Conservation (phyloP, 176 grass and related monocot species). For the Otatea glauca region DNA sequence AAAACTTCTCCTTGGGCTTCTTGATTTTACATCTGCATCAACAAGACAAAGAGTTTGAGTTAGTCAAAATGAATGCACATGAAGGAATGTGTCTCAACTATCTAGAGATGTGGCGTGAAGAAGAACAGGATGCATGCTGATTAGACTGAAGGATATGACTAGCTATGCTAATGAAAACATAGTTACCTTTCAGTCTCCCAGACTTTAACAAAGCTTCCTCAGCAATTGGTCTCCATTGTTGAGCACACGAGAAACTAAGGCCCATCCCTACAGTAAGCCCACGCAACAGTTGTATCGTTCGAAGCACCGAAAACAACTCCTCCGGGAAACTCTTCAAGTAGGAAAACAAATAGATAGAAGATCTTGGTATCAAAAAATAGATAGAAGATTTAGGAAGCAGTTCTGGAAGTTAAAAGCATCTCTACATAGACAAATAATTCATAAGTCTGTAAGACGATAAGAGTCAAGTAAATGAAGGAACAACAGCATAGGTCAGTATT, state of each 20-base stretch:
- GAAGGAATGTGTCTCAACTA: background rate
- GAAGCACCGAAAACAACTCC: constrained; percentile 80
- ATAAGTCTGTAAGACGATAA: background rate
- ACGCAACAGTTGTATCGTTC: constrained; percentile 88
- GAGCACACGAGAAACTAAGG: constrained; percentile 76
- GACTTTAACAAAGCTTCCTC: constrained; percentile 81
- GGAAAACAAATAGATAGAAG: constrained; percentile 3
- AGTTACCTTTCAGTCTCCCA: constrained; percentile 71
- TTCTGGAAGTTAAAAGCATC: constrained; percentile 24
- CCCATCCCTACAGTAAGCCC: constrained; percentile 89
- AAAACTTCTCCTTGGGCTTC: constrained; percentile 42
- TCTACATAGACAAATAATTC: background rate
- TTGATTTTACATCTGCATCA: constrained; percentile 44
- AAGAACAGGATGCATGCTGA: background rate
- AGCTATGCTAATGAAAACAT: background rate
- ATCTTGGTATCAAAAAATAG: background rate
- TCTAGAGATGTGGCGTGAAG: background rate
- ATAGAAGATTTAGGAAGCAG: constrained; percentile 10
- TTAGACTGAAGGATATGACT: background rate
- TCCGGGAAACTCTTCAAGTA: constrained; percentile 78
- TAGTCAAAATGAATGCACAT: constrained; percentile 13
- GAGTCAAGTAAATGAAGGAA: constrained; percentile 33
- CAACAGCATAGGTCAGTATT: background rate
- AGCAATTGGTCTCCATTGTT: constrained; percentile 89
- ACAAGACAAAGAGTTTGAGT: constrained; percentile 14